Conservation (phyloP, 78 protist species). For the Bodo saltans region DNA sequence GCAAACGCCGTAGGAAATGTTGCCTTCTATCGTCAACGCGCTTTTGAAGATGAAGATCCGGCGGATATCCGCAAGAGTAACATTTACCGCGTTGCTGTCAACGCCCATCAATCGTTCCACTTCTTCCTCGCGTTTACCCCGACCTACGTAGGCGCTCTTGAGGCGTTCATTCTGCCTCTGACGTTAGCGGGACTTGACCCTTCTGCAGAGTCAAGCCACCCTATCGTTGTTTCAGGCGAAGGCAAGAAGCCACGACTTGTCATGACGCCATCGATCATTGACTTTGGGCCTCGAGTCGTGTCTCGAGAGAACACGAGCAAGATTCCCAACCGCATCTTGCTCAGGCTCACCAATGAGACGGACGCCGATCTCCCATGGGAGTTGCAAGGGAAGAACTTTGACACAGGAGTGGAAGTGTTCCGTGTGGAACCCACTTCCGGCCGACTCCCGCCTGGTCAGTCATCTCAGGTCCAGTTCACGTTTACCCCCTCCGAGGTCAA, state of each 20-base stretch:
- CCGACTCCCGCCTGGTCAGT: conserved; percentile 30
- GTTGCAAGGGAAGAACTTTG: neutral
- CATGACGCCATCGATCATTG: conserved; percentile 2
- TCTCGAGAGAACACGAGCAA: conserved; percentile 8
- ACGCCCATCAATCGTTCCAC: neutral
- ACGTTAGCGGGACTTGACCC: neutral
- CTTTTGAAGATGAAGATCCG: neutral
- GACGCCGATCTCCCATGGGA: neutral
- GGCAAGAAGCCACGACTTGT: conserved; percentile 28
- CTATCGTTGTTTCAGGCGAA: conserved; percentile 23
- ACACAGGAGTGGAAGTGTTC: conserved; percentile 1
- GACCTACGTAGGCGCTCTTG: neutral
- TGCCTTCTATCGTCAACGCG: too few relatives aligned
- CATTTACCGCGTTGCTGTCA: neutral
- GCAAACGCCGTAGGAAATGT: neutral
- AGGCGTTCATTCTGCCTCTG: neutral
- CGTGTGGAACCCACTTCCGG: neutral
- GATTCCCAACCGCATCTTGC: neutral
- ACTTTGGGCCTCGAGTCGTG: conserved; percentile 40
- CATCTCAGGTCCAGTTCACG: neutral
- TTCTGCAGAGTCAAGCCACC: neutral
- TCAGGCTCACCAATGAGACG: conserved; percentile 41
- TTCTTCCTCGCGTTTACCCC: conserved; percentile 25
- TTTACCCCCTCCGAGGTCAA: conserved; percentile 35
- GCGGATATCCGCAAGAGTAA: neutral